Conservation (phyloP, 2,329 filamentous ascomycete species). For the Berkeleyomyces rouxiae region DNA sequence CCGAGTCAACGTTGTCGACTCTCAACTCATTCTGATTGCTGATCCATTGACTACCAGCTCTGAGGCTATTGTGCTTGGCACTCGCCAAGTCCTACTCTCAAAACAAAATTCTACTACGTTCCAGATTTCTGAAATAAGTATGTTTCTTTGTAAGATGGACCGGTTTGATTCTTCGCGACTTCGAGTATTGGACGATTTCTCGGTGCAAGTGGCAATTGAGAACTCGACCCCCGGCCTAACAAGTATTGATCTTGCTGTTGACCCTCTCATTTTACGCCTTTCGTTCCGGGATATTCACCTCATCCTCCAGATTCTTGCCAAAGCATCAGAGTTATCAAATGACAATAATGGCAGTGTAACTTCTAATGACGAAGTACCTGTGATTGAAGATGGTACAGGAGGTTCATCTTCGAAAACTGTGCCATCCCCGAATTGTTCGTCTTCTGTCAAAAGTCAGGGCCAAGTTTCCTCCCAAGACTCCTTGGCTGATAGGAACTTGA, state of each 20-base stretch:
- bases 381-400: neutral
- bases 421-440: neutral
- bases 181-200: constrained; percentile 93
- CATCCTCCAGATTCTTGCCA: constrained; percentile 79
- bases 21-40: constrained; percentile 89
- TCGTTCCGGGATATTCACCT: constrained; percentile 90
- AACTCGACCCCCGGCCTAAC: constrained; percentile 44
- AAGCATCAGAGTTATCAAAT: constrained; percentile 74
- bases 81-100: constrained; percentile 81
- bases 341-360: constrained; percentile 23
- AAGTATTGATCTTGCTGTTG: constrained; percentile 72
- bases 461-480: neutral
- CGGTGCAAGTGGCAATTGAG: constrained; percentile 77
- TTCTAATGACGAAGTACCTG: neutral
- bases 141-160: constrained; percentile 99
- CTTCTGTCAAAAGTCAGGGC: neutral
- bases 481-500: neutral
- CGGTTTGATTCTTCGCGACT: constrained; percentile 80
- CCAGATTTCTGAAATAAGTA: constrained; percentile 84
- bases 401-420: neutral
- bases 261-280: constrained; percentile 77
- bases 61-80: constrained; percentile 87
- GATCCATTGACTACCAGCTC: constrained; percentile 81
- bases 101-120: constrained; percentile 89
- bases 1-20: constrained; percentile 85